Conservation (phyloP, 1,284 basidiomycete species). For the Trichosporon asahii region DNA sequence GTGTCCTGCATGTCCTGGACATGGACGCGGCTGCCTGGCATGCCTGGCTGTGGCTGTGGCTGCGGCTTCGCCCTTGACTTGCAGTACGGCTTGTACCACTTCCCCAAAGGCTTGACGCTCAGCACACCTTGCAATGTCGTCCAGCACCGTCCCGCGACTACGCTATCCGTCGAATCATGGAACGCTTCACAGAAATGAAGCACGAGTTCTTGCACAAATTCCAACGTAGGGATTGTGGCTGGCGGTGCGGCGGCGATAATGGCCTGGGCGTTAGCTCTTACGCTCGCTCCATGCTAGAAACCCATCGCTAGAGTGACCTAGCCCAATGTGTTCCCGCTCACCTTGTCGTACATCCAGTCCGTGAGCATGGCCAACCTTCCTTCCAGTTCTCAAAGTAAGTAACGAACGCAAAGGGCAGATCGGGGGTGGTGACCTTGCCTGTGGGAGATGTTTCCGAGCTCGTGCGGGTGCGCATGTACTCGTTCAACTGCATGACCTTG, state of each 20-base stretch:
- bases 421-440: background rate
- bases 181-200: background rate
- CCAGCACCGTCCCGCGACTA: too few species aligned
- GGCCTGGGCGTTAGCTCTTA: background rate
- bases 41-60: too few species aligned
- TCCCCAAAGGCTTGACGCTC: too few species aligned
- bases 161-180: background rate
- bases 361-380: background rate
- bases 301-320: background rate
- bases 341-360: background rate
- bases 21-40: too few species aligned
- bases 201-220: background rate
- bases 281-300: background rate
- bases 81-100: too few species aligned
- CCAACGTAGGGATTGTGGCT: background rate
- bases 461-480: background rate
- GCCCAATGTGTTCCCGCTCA: background rate
- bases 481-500: background rate
- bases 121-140: too few species aligned
- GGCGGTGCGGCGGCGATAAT: background rate
- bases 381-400: background rate
- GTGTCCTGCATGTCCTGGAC: too few species aligned
- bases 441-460: background rate
- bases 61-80: too few species aligned
- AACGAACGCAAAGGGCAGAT: background rate